A percentile compares a stretch with the other conserved stretches of the same genome.
Evolutionary conservation across 345 rosid genomes (phyloP).

Genomic region (Dimocarpus longan): DNA sequence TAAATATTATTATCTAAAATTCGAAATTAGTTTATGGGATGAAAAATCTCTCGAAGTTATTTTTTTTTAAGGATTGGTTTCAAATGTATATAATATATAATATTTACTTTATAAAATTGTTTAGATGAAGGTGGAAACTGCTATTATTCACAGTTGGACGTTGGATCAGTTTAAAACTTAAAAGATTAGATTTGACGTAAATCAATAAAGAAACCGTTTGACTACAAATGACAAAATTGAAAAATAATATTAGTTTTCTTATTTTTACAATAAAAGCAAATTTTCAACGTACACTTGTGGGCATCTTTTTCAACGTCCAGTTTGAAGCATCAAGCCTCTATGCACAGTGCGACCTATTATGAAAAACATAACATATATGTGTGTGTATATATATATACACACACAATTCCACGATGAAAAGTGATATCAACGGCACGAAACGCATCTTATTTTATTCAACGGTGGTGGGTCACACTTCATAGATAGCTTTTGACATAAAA

Average conservation of each 20-base stretch:
- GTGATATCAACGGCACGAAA: constrained; percentile 10
- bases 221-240: not conserved
- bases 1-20: no score
- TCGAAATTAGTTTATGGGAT: no score
- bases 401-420: not conserved
- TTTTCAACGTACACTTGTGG: not conserved
- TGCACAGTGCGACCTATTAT: not conserved
- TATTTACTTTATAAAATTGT: no score
- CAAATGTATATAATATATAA: no score
- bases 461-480: not conserved
- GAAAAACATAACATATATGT: no score
- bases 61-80: no score
- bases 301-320: constrained; percentile 15
- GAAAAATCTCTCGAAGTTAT: no score
- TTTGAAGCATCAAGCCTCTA: constrained; percentile 16
- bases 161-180: no score
- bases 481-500: not conserved
- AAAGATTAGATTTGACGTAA: not conserved
- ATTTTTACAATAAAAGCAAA: not conserved
- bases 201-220: not conserved
- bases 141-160: no score
- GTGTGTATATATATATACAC: no score
- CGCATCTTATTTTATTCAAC: not conserved
- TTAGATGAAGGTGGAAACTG: no score
- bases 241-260: not conserved